These are phyloP conservation scores for Solanum chmielewskii DNA, from an alignment of 257 asterid species.

Conservation along the genomic window DNA sequence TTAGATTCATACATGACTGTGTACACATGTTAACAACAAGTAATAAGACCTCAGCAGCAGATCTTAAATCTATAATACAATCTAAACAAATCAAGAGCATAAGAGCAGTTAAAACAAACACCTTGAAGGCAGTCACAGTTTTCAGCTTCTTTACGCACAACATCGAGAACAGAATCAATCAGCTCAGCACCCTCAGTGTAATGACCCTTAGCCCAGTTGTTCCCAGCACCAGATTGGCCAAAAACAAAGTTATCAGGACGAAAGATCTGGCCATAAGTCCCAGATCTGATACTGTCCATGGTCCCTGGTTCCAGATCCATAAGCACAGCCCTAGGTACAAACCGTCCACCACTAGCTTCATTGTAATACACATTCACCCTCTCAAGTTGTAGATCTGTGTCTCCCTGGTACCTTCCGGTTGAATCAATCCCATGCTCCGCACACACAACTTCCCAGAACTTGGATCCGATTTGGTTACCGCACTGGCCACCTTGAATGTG, in stretches of 20 bases:
- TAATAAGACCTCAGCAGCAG: not conserved
- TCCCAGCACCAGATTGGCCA: conserved; percentile 38
- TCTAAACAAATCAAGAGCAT: not conserved
- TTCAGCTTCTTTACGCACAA: conserved; percentile 38
- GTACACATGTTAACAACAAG: not conserved
- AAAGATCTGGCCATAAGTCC: conserved; percentile 33
- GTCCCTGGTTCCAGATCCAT: conserved; percentile 50
- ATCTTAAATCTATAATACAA: not conserved
- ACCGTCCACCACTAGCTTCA: conserved; percentile 34
- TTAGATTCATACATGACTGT: not conserved
- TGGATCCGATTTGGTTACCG: conserved; percentile 46
- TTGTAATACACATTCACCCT: conserved; percentile 37
- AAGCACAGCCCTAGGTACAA: conserved; percentile 41
- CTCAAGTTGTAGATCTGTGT: conserved; percentile 29
- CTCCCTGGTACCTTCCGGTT: conserved; percentile 30
- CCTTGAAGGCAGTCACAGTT: conserved; percentile 48
- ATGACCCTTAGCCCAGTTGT: conserved; percentile 44
- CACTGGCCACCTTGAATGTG: conserved; percentile 49
- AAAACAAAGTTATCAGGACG: conserved; percentile 43
- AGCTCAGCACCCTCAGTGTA: conserved; percentile 44
- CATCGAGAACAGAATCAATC: conserved; percentile 45
- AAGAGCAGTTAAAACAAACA: not conserved
- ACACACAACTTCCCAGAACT: conserved; percentile 43
- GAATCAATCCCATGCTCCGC: conserved; percentile 39
- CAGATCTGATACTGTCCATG: conserved; percentile 39